Evolutionary conservation across 2,329 filamentous ascomycete species (phyloP), one percentile per base, ranked within the genome.

Genomic region (Trichoderma lentiforme): DNA sequence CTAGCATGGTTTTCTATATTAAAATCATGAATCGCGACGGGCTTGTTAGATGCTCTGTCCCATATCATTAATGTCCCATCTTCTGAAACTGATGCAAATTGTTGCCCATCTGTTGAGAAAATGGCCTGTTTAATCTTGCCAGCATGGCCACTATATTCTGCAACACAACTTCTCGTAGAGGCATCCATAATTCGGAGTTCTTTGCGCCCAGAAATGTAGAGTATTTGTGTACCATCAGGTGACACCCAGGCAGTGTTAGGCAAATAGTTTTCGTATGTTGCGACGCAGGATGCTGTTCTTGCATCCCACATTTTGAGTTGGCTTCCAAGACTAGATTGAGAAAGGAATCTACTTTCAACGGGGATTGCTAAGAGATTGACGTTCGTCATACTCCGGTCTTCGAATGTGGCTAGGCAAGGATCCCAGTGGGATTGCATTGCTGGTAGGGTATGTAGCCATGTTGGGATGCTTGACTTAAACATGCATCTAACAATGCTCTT

Each of bases 401-500:
- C 32, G 3, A 64, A 4, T 3, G 71, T 72, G 6, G 58, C 51
- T 15, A 72, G 4, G 11, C 65, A 72, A 0, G 65, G 43, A 15
- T 72, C 65, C 65, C 57, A 72, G 2, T 53, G 11, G 0, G 9
- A n/a, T 11, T 24, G 53, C 21, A 57, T 51, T 6, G 3, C 3
- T 6, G 57, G 57, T 1, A 58, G 7, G 26, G 6, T 18, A n/a
- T n/a, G 8, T 4, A 79, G 39, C 76, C 75, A 79, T 0, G 24
- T 11, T 0, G 73, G 72, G 21, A 76, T 63, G 7, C 71, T n/a
- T 0, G 62, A 30, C 24, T 51, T 15, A 36, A 77, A 77, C 21
- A 32, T 51, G 3, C 26, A 21, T 32, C 74, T 58, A 1, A 76
- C 32, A 3, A 73, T n/a, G 21, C 78, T 79, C 1, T 57, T 71